These are phyloP conservation scores for Trichoderma harzianum DNA, from an alignment of 2,329 filamentous ascomycete species.

Conservation along the genomic window DNA sequence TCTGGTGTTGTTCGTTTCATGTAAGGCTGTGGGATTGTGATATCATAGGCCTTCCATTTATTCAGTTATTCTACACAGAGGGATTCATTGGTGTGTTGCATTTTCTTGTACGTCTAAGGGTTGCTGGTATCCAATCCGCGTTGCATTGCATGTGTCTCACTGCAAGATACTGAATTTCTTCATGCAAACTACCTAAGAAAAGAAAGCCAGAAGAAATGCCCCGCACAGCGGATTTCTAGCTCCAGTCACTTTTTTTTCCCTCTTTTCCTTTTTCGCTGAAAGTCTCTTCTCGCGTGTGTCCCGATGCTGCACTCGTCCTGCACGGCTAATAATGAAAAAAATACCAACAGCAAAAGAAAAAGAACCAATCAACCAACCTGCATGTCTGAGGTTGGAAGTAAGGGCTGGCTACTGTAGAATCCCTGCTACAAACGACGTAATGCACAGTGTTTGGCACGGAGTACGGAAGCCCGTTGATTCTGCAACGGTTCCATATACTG, in stretches of 20 bases:
- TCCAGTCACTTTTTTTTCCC: neutral
- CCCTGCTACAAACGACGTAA: neutral
- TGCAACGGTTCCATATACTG: neutral
- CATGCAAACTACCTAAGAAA: neutral
- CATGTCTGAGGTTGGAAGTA: neutral
- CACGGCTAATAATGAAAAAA: neutral
- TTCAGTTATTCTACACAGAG: neutral
- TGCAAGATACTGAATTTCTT: neutral
- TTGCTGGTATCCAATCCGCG: neutral
- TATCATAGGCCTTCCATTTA: neutral
- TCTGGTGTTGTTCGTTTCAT: neutral
- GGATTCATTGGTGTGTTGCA: neutral
- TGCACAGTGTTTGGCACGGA: neutral
- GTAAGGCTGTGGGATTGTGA: neutral
- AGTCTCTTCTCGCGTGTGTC: neutral
- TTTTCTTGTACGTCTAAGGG: neutral
- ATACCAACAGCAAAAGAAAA: neutral
- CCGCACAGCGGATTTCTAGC: neutral
- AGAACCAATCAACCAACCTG: neutral
- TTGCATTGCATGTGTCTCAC: neutral
- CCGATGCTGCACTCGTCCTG: neutral
- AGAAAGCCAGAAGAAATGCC: neutral
- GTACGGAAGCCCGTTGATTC: neutral
- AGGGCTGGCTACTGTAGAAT: neutral
- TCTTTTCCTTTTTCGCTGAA: too few species aligned